Conservation (phyloP, 1,284 basidiomycete genomes). For the Golubevia pallescens region DNA sequence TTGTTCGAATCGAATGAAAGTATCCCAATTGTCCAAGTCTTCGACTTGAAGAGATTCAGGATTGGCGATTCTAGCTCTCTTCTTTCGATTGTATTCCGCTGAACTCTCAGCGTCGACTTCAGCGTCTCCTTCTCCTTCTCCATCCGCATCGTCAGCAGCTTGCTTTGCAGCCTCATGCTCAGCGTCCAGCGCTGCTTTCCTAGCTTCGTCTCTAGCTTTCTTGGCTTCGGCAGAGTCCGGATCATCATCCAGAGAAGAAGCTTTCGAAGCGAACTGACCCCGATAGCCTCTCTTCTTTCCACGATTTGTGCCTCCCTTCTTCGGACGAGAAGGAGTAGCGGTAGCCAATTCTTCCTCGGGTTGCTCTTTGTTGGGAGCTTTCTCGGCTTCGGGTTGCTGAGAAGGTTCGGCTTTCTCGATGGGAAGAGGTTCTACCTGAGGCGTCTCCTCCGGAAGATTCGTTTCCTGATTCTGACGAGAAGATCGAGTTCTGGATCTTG, state of each 20-base stretch:
- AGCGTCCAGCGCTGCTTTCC: conserved; percentile 10
- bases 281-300: conserved; percentile 5
- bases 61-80: conserved; percentile 1
- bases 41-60: conserved; percentile 68
- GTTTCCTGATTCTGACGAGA: neutral
- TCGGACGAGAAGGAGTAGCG: too few relatives aligned
- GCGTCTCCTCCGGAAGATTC: neutral
- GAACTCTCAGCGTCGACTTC: neutral
- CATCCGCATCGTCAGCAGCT: neutral
- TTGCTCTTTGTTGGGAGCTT: neutral
- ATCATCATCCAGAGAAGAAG: neutral
- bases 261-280: neutral
- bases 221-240: neutral
- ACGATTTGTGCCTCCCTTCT: conserved; percentile 1
- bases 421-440: too few relatives aligned
- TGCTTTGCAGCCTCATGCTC: conserved; percentile 2
- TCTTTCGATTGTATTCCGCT: conserved; percentile 2
- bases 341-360: too few relatives aligned
- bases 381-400: neutral
- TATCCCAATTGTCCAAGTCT: conserved; percentile 74
- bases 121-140: neutral
- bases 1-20: conserved; percentile 81
- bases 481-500: neutral
- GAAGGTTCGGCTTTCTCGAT: too few relatives aligned
- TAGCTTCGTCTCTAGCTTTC: neutral